Evolutionary conservation across 2,329 filamentous ascomycete genomes (phyloP).

Genomic region (Aspergillus proliferans): DNA sequence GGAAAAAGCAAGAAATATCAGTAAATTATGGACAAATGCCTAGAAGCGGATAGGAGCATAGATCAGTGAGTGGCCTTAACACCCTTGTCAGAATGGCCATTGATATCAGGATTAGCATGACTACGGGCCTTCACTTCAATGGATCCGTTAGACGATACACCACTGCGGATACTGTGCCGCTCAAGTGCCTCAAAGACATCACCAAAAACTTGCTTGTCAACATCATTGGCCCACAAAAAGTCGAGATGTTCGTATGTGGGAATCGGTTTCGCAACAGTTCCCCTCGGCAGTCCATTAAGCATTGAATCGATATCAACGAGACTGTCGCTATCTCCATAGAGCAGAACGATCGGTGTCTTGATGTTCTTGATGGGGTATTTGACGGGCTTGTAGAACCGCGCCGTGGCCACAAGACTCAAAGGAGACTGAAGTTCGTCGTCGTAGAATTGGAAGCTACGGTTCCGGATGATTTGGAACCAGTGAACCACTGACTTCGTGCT

Average conservation of each 20-base stretch:
- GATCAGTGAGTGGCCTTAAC: no score
- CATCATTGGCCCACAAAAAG: conserved; percentile 87
- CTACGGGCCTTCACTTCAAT: background rate
- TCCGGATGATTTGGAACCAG: conserved; percentile 99
- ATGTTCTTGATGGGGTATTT: conserved; percentile 97
- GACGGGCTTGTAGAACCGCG: conserved; percentile 87
- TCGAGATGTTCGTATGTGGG: conserved; percentile 94
- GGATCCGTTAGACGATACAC: background rate
- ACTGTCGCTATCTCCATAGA: conserved; percentile 91
- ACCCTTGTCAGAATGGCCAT: no score
- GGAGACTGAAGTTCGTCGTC: conserved; percentile 86
- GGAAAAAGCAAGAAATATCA: no score
- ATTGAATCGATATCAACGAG: conserved; percentile 90
- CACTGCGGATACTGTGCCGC: conserved; percentile 25
- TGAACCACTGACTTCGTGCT: conserved; percentile 96
- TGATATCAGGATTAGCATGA: no score
- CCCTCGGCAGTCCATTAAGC: conserved; percentile 76
- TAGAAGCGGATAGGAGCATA: no score
- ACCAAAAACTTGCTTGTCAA: conserved; percentile 76
- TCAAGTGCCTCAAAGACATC: conserved; percentile 88
- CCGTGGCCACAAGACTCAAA: conserved; percentile 61
- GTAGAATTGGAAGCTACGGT: conserved; percentile 95
- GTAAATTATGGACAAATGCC: no score
- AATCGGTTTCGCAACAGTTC: conserved; percentile 80
- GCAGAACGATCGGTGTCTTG: conserved; percentile 84